phyloP scores from a whole-genome alignment of 75 land plant species.

The Selaginella tamariscina region DNA sequence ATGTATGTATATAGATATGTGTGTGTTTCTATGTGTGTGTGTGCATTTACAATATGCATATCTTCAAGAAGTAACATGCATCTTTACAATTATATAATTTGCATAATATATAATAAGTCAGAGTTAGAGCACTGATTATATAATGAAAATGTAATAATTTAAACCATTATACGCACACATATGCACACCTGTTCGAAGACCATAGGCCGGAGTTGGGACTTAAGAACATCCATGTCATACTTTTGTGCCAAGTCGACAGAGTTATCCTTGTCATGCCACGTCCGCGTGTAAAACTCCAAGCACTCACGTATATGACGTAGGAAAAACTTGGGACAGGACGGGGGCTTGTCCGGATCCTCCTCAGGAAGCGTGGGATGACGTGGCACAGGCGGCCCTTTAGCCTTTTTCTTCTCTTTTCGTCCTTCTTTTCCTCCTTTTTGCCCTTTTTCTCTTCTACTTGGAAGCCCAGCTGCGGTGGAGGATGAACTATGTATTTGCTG shows the following conservation, averaged over 20 bases:
- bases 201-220: constrained; percentile 24
- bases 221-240: constrained; percentile 24
- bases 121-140: too few relatives aligned
- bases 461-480: constrained; percentile 24
- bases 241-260: constrained; percentile 22
- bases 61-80: too few relatives aligned
- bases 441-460: constrained; percentile 25
- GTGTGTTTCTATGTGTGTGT: too few relatives aligned
- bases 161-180: too few relatives aligned
- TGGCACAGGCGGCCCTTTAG: not conserved
- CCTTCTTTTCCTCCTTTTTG: constrained; percentile 17
- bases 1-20: too few relatives aligned
- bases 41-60: not conserved
- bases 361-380: constrained; percentile 20
- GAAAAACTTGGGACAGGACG: constrained; percentile 26
- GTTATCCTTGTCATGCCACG: constrained; percentile 37
- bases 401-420: constrained; percentile 16
- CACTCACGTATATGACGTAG: constrained; percentile 14
- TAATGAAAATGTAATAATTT: too few relatives aligned
- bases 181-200: constrained; percentile 29
- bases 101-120: too few relatives aligned
- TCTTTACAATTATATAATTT: too few relatives aligned
- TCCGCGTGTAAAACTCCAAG: constrained; percentile 15
- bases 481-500: constrained; percentile 29
- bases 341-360: constrained; percentile 16